Base-by-base conservation (phyloP, 257 asterid genomes). In the Solanum lycopersicoides region DNA sequence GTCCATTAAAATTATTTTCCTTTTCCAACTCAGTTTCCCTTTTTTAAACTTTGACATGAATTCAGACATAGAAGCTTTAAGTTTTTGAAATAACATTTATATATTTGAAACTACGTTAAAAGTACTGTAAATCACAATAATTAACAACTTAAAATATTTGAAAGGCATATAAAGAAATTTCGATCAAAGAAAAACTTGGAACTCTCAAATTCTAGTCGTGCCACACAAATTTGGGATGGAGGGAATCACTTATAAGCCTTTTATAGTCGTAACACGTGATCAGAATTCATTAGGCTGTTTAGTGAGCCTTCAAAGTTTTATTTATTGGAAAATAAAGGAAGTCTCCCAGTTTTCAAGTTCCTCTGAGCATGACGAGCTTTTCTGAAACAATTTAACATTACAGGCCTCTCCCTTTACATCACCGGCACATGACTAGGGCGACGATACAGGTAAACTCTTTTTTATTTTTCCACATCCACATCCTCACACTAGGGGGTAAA, bases 361-460 rank as follows among this genome's bases (percentile, higher is more conserved):
- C 42, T 79, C 68, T 50, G 45, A 30, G 69, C 44, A 30, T 82
- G 85, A 50, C 2, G 3, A 18, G 69, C 69, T 30, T 47, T 21
- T 73, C 9, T 90, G 88, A 90, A 86, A 89, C 79, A 75, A 74
- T 72, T 84, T 85, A 86, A 87, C 83, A 86, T 89, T 91, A 77
- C 91, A 97, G 99, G 94, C 94, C 99, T 87, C 99, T 95, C 83
- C 99, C 99, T n/a, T 92, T 97, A 91, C 91, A 96, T 93, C 98
- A 95, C 74, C 98, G 98, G 86, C 98, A 94, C 89, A 94, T 96
- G 95, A 95, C 92, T 84, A 95, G 92, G 89, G 98, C 99, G 42
- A 94, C 95, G 89, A 85, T 95, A 87, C 99, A 97, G 98, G 99
- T 97, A 89, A 42, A 28, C 82, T 87, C 89, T 25, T 45, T 86